phyloP scores from a whole-genome alignment of 2,329 filamentous ascomycete genomes.

The Fusarium burgessii region DNA sequence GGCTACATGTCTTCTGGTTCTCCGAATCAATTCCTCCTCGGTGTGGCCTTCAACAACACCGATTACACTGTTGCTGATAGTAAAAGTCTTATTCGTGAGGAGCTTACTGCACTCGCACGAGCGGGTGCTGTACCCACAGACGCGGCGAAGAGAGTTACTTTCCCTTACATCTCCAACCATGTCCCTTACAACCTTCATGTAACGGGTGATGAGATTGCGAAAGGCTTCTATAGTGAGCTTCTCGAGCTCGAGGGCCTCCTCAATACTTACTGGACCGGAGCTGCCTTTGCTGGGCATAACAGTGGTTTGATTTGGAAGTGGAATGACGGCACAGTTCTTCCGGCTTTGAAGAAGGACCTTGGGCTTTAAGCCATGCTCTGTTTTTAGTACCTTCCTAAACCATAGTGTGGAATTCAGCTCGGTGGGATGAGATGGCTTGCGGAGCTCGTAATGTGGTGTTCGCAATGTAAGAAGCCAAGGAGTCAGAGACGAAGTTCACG shows the following conservation, averaged over 20 bases:
- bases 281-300: slow-evolving; percentile 36
- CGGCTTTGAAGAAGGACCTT: slow-evolving; percentile 30
- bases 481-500: too few species aligned
- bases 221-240: slow-evolving; percentile 28
- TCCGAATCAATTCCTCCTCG: slow-evolving; percentile 11
- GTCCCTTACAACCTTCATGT: slow-evolving; percentile 33
- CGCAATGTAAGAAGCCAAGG: too few species aligned
- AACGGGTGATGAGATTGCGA: not conserved
- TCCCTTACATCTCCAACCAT: slow-evolving; percentile 15
- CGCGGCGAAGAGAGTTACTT: slow-evolving; percentile 8
- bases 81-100: slow-evolving; percentile 14
- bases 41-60: slow-evolving; percentile 8
- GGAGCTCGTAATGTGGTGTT: too few species aligned
- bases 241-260: slow-evolving; percentile 14
- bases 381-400: too few species aligned
- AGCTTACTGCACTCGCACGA: slow-evolving; percentile 18
- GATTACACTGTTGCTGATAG: slow-evolving; percentile 13
- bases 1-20: not conserved
- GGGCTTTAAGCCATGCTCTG: not conserved
- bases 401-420: too few species aligned
- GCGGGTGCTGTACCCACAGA: slow-evolving; percentile 2
- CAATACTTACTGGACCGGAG: slow-evolving; percentile 39
- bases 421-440: too few species aligned
- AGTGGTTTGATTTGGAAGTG: slow-evolving; percentile 37
- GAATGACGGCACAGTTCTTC: slow-evolving; percentile 29